Percentiles rank a stretch among this genome's conserved stretches.
These are phyloP conservation scores for Striga hermonthica DNA, from an alignment of 305 asterid species.

Conservation along the genomic window DNA sequence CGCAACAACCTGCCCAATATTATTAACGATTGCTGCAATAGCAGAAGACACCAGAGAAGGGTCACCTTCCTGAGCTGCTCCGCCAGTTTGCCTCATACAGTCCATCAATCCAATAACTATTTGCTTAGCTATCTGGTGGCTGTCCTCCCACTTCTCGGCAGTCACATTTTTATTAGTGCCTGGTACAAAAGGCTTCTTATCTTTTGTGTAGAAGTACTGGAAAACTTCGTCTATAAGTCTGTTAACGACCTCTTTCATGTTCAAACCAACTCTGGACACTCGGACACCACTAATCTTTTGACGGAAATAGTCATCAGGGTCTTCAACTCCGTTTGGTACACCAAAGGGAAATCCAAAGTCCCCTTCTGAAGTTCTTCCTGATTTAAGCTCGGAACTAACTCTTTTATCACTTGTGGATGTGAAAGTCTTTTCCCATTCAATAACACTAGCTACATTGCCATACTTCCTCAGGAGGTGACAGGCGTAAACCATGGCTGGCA, in stretches of 20 bases:
- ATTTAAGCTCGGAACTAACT: conserved; percentile 65
- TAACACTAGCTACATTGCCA: conserved; percentile 53
- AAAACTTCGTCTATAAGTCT: conserved; percentile 60
- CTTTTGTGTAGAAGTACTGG: conserved; percentile 50
- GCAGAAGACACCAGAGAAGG: conserved; percentile 81
- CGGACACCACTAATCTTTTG: conserved; percentile 72
- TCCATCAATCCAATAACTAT: conserved; percentile 73
- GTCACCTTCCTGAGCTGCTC: conserved; percentile 95
- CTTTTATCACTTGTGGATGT: conserved; percentile 63
- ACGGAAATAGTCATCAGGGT: conserved; percentile 75
- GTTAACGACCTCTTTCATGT: conserved; percentile 73
- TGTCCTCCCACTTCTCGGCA: conserved; percentile 54
- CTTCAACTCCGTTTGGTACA: conserved; percentile 77
- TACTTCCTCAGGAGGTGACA: conserved; percentile 59
- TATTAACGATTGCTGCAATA: conserved; percentile 65
- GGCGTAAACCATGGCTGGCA: conserved; percentile 53
- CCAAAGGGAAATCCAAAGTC: conserved; percentile 74
- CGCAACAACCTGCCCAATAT: conserved; percentile 52
- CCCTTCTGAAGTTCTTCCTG: conserved; percentile 61
- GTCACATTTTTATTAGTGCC: conserved; percentile 43
- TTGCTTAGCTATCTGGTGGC: conserved; percentile 57
- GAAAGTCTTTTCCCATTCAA: conserved; percentile 70
- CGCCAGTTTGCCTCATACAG: conserved; percentile 89
- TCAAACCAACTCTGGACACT: conserved; percentile 62
- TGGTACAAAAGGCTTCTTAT: conserved; percentile 48